A percentile compares a stretch with the other conserved stretches of the same genome.
phyloP scores from a whole-genome alignment of 2,329 filamentous ascomycete genomes.

The Scopulariopsis brevicaulis region DNA sequence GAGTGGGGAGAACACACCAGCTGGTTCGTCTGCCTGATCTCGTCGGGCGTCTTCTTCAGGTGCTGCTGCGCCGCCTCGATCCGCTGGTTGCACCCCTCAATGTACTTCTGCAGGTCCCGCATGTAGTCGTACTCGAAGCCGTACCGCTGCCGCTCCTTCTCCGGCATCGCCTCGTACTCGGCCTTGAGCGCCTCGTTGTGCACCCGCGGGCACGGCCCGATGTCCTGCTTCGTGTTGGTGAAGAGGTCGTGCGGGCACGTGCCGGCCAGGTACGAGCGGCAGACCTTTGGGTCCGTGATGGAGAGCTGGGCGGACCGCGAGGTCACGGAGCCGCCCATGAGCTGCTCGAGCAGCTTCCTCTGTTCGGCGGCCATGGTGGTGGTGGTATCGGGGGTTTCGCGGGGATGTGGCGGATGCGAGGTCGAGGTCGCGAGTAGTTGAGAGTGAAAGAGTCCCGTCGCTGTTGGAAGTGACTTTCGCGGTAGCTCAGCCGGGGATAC shows the following conservation, averaged over 20 bases:
- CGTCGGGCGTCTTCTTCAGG: constrained; percentile 93
- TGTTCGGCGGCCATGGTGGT: constrained; percentile 87
- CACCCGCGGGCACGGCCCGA: constrained; percentile 78
- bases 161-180: constrained; percentile 69
- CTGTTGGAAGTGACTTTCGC: background rate
- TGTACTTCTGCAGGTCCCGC: constrained; percentile 90
- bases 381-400: background rate
- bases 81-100: constrained; percentile 89
- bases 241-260: constrained; percentile 98
- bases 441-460: background rate
- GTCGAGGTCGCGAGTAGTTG: too few species aligned
- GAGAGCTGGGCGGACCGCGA: constrained; percentile 72
- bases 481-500: background rate
- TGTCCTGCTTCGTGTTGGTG: constrained; percentile 97
- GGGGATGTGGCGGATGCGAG: background rate
- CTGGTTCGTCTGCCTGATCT: constrained; percentile 89
- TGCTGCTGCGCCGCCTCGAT: constrained; percentile 85
- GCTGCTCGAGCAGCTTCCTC: constrained; percentile 95
- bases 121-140: constrained; percentile 97
- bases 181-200: constrained; percentile 82
- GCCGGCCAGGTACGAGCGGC: constrained; percentile 83
- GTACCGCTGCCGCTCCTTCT: constrained; percentile 62
- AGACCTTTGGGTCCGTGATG: constrained; percentile 87
- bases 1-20: constrained; percentile 47
- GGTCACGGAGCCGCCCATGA: constrained; percentile 67